phyloP scores from a whole-genome alignment of 2,329 filamentous ascomycete genomes.

The Nakataea oryzae region DNA sequence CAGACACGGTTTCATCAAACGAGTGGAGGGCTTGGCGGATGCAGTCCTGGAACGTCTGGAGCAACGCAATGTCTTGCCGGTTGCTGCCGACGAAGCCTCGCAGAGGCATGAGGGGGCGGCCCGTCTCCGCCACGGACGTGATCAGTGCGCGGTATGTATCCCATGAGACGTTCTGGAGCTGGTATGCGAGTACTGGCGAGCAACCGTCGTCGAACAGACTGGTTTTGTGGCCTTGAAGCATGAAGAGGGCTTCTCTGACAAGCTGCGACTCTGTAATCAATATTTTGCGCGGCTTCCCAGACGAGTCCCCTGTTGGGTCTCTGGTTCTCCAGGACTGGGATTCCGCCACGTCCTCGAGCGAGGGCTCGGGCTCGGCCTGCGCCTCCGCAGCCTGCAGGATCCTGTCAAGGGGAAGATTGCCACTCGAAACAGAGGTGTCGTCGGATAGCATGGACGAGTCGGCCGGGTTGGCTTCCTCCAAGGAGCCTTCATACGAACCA shows the following conservation, averaged over 20 bases:
- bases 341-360: conserved; percentile 25
- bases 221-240: conserved; percentile 71
- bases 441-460: conserved; percentile 14
- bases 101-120: conserved; percentile 32
- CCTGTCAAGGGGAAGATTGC: conserved; percentile 14
- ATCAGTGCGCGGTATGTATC: conserved; percentile 39
- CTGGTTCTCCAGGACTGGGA: conserved; percentile 35
- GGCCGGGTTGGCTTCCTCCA: conserved; percentile 20
- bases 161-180: conserved; percentile 37
- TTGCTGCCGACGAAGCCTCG: conserved; percentile 28
- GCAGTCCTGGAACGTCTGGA: conserved; percentile 63
- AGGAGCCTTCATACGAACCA: conserved; percentile 24
- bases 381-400: neutral
- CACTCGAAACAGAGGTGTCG: conserved; percentile 17
- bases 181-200: conserved; percentile 27
- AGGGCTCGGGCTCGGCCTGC: neutral
- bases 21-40: conserved; percentile 43
- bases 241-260: conserved; percentile 70
- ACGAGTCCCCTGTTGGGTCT: conserved; percentile 14
- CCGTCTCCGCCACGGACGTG: conserved; percentile 33
- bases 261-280: conserved; percentile 60
- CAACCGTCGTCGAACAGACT: conserved; percentile 50
- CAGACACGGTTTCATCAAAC: conserved; percentile 49
- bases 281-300: conserved; percentile 24
- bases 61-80: conserved; percentile 39